Conservation (phyloP, 495 filamentous ascomycete species). For the Talaromyces ruber region DNA sequence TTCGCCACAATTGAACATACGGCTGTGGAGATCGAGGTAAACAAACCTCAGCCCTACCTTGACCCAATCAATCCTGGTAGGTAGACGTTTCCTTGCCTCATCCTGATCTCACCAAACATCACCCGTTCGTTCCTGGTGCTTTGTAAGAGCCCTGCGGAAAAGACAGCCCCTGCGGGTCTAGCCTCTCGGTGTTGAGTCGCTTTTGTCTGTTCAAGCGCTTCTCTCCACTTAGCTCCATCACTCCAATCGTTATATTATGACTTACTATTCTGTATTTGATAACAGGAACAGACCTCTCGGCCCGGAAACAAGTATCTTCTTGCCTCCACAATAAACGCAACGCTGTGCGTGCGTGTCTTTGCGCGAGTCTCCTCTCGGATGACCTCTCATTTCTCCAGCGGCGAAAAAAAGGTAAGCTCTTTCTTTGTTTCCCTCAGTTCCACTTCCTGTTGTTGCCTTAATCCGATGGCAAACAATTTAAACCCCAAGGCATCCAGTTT, state of each 20-base stretch:
- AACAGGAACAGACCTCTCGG: not conserved
- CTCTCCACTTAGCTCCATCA: not conserved
- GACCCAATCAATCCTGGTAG: not conserved
- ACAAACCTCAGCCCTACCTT: not conserved
- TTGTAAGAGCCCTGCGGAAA: not conserved
- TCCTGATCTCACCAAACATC: not conserved
- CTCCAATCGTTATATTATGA: not conserved
- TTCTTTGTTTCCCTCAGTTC: not conserved
- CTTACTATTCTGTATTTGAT: not conserved
- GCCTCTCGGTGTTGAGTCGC: not conserved
- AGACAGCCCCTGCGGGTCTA: not conserved
- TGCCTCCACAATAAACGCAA: not conserved
- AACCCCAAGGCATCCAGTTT: not conserved
- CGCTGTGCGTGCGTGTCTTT: not conserved
- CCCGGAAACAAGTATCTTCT: not conserved
- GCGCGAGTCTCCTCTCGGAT: not conserved
- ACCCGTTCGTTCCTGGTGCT: not conserved
- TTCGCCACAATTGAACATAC: not conserved
- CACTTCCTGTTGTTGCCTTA: not conserved
- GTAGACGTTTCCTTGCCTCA: not conserved
- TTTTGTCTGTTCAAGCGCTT: not conserved
- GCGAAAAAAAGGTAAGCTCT: not conserved
- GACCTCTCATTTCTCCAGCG: not conserved
- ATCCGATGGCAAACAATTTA: not conserved
- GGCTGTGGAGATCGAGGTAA: not conserved